Evolutionary conservation across 495 filamentous ascomycete species (phyloP), one percentile per base, ranked within the genome.

Genomic region (Bombardia bombarda): DNA sequence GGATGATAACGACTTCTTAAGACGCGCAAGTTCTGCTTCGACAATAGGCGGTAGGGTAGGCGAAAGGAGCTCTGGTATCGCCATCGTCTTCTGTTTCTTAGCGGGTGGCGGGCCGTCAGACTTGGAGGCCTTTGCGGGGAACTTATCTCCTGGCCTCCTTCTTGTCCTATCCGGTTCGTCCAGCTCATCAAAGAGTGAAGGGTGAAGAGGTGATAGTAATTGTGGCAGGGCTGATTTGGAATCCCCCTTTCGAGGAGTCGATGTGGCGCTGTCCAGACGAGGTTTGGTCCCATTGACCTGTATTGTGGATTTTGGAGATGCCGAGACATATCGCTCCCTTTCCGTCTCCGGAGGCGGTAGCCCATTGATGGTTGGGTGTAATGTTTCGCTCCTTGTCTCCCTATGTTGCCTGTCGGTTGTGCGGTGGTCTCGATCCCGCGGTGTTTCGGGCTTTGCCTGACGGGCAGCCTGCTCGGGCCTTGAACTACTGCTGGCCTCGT

Each of bases 11-110:
- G 53, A 53, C 30, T 50, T 57, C 33, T 63, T 65, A 7, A 58
- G 13, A 31, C 57, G 61, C 10, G 60, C 58, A 13, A 74, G 53
- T 23, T 67, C 64, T 34, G 63, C 65, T 20, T 73, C 62, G 4
- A 74, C 57, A 31, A 70, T 43, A 1, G 66, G 53, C 1, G 70
- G 70, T 7, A 74, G 51, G 3, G 69, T 74, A 4, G 70, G 70
- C 6, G 70, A 74, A 7, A 74, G 61, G 13, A 74, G 58, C 3
- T 55, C 49, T 6, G 68, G 69, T n/a, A 72, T 51, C 19, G 38
- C 40, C 16, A 45, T 28, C 14, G 47, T 49, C 43, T 58, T 68
- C 19, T 46, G 52, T 38, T 62, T 65, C 51, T 63, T 69, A 14
- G 53, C 18, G 13, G 48, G 47, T 5, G 62, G 51, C 1, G 34